Conservation (phyloP, 257 asterid species). For the Cinchona pubescens region DNA sequence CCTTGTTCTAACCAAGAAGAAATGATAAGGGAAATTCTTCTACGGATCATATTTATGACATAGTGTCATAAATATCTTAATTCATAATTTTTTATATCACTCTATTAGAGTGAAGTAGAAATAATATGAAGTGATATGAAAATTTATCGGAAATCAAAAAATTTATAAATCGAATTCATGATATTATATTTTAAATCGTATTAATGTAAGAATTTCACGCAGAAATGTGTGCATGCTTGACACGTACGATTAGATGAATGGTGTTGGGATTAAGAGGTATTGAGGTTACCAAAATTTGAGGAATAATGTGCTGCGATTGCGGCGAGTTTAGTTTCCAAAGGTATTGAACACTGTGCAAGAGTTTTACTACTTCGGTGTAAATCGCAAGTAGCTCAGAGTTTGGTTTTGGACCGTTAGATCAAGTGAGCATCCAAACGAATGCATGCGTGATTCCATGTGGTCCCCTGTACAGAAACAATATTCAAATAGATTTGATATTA, state of each 20-base stretch:
- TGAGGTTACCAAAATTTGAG: not conserved
- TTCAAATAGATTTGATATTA: no score
- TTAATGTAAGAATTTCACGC: no score
- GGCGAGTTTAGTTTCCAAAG: conserved; percentile 57
- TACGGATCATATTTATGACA: no score
- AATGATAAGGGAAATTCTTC: no score
- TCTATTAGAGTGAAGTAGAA: no score
- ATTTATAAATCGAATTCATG: no score
- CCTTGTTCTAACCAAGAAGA: no score
- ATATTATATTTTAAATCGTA: no score
- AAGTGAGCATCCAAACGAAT: conserved; percentile 20
- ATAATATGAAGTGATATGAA: no score
- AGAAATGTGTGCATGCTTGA: conserved; percentile 1
- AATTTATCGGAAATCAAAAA: no score
- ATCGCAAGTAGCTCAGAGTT: not conserved
- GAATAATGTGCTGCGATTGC: conserved; percentile 31
- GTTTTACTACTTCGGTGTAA: not conserved
- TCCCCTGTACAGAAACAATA: not conserved
- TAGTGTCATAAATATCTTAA: no score
- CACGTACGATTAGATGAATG: conserved; percentile 17
- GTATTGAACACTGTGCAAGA: conserved; percentile 27
- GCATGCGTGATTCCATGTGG: conserved; percentile 40
- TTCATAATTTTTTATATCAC: no score
- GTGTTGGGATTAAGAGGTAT: conserved; percentile 6
- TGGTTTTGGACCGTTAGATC: conserved; percentile 28